These are phyloP conservation scores for Chlorella vulgaris DNA, from an alignment of 139 green algal genomes.

Conservation along the genomic window DNA sequence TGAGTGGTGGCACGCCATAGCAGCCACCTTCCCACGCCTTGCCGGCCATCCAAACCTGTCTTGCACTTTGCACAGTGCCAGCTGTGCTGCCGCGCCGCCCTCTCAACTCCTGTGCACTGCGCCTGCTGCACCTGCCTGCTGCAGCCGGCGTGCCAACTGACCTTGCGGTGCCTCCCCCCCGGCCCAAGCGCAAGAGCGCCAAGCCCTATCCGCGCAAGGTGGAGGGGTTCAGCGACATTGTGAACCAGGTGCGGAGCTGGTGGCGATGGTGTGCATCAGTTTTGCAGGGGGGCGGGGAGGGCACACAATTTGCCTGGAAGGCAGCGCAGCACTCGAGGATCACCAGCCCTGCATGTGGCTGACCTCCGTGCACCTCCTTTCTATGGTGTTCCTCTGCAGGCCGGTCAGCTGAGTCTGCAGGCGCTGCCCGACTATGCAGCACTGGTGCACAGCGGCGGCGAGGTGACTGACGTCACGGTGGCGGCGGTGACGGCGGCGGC, in stretches of 20 bases:
- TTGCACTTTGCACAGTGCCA: neutral
- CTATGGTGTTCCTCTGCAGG: neutral
- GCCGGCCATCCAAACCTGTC: neutral
- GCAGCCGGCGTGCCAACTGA: conserved; percentile 41
- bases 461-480: conserved; percentile 63
- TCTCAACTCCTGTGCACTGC: too few species aligned
- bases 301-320: too few species aligned
- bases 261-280: too few species aligned
- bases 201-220: conserved; percentile 82
- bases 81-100: neutral
- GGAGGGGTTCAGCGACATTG: neutral
- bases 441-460: neutral
- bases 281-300: neutral
- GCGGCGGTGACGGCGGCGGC: conserved; percentile 71
- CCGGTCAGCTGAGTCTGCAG: conserved; percentile 10
- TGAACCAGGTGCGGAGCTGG: conserved; percentile 15
- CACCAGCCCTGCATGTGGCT: too few species aligned
- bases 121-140: neutral
- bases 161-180: conserved; percentile 84
- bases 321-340: too few species aligned
- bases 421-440: conserved; percentile 38
- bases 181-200: conserved; percentile 84
- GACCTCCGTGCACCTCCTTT: neutral
- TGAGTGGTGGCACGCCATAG: conserved; percentile 8
- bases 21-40: too few species aligned